Evolutionary conservation across 768 basidiomycete species (phyloP), one percentile per base, ranked within the genome.

Genomic region (Mycena alexandri): DNA sequence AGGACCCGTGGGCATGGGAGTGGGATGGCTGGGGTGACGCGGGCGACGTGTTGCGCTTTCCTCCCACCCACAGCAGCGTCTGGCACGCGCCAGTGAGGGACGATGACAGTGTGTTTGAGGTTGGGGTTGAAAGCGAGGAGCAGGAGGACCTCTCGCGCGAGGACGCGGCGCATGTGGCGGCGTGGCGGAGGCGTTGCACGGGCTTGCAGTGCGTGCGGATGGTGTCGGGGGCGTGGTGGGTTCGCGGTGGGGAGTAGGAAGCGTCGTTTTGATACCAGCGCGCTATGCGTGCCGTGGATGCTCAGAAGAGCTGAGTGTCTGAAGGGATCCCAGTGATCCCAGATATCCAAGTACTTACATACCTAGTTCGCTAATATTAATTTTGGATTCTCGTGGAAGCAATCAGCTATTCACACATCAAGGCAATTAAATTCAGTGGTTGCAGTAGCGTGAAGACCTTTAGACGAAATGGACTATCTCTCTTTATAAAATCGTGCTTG

Each of bases 211-310:
- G 70, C 33, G 69, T 71, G 53, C 21, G 66, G 62, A 64, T 71
- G 62, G 58, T 71, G 25, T 67, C 70, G 21, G 70, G 70, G 2
- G 62, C 65, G 33, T 71, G 70, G 65, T 71, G 70, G 70, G 11
- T 64, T 42, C 25, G 60, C 22, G 60, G 51, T 33, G 65, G 25
- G 41, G 36, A 56, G 3, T 33, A 29, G 29, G 29, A 29, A 29
- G 29, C 29, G 6, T 29, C 29, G 29, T n/a, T 29, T 29, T 29
- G 29, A 29, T 29, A 29, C 29, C 29, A 29, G n/a, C n/a, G n/a
- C n/a, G n/a, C n/a, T n/a, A n/a, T n/a, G n/a, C n/a, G n/a, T n/a
- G n/a, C n/a, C n/a, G n/a, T 29, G 29, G 29, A 29, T 29, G 29
- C 29, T 6, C 29, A 29, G 3, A 6, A 29, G 29, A 29, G 29